Evolutionary conservation across 306 rosid species (phyloP), one percentile per base, ranked within the genome.

Genomic region (Rosa lucieae): DNA sequence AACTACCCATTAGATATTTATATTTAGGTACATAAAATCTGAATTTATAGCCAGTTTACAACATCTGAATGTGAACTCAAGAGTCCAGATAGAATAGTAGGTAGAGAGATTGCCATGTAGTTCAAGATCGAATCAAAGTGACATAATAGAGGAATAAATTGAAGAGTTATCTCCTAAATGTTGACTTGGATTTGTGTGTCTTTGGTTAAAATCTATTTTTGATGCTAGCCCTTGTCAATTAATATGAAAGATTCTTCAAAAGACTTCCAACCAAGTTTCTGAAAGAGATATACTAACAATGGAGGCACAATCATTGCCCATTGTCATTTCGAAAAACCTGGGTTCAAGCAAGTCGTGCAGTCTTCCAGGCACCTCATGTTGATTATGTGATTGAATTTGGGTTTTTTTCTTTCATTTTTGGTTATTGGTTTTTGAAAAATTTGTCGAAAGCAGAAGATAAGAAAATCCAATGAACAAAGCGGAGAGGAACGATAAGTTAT

Each of bases 251-350:
- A 51, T 51, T 12, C 20, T 51, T 17, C 59, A 52, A 5, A 17
- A 52, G 59, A 52, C 2, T 0, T 66, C 21, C 21, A 71, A 71
- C 43, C 10, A 52, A 48, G 44, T 71, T 51, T 20, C 6, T 0
- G 7, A 51, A 14, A 51, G 4, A 51, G 20, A 51, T 14, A 14
- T 52, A 35, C 23, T 51, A 51, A 52, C 9, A 52, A 8, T 10
- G 42, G 65, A 29, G 18, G 63, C 44, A 72, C 76, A 40, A 20
- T 40, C 15, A 2, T 14, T 32, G 29, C 40, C 40, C 47, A 10
- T 32, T 51, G 63, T 72, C 77, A 73, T 52, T 52, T 73, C 37
- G 39, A 29, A 15, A 37, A 66, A 73, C 43, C 48, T 26, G 46
- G 17, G 13, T 14, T 32, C 67, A 39, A 26, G 47, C 1, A 40